Evolutionary conservation across 768 basidiomycete species (phyloP).

Genomic region (Tylopilus sp.): DNA sequence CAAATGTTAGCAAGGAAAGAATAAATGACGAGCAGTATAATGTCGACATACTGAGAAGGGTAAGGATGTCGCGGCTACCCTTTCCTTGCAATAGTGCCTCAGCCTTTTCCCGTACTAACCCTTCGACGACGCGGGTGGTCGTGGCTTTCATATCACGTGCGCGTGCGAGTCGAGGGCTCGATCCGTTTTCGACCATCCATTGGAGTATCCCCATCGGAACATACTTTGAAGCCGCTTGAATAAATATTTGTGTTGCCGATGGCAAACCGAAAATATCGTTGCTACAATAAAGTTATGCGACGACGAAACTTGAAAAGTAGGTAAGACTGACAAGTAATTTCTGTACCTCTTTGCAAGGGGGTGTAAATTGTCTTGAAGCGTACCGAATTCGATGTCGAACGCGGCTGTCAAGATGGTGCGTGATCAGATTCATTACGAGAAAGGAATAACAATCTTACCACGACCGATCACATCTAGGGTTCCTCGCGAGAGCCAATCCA

Average conservation of each 20-base stretch:
- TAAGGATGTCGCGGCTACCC: not conserved
- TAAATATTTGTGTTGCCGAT: not conserved
- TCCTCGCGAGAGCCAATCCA: slow-evolving; percentile 35
- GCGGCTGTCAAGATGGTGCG: not conserved
- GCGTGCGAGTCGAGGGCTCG: not conserved
- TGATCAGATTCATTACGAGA: not conserved
- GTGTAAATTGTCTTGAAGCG: not conserved
- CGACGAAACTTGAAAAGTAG: not conserved
- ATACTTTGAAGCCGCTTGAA: not conserved
- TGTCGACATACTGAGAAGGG: not conserved
- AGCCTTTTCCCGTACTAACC: not conserved
- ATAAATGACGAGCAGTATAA: not conserved
- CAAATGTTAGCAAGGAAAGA: not conserved
- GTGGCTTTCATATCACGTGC: not conserved
- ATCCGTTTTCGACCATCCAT: not conserved
- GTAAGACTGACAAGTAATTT: not conserved
- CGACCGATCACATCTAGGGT: slow-evolving; percentile 47
- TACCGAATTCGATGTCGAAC: not conserved
- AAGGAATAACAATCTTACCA: slow-evolving; percentile 26
- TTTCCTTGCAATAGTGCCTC: not conserved
- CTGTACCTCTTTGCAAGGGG: not conserved
- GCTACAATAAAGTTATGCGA: not conserved
- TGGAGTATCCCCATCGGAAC: not conserved
- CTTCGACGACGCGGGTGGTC: not conserved
- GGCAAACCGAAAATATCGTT: not conserved